A percentile compares a stretch with the other conserved stretches of the same genome.
These are phyloP conservation scores for Rhododendron griersonianum DNA, from an alignment of 148 eudicot species.

Conservation along the genomic window DNA sequence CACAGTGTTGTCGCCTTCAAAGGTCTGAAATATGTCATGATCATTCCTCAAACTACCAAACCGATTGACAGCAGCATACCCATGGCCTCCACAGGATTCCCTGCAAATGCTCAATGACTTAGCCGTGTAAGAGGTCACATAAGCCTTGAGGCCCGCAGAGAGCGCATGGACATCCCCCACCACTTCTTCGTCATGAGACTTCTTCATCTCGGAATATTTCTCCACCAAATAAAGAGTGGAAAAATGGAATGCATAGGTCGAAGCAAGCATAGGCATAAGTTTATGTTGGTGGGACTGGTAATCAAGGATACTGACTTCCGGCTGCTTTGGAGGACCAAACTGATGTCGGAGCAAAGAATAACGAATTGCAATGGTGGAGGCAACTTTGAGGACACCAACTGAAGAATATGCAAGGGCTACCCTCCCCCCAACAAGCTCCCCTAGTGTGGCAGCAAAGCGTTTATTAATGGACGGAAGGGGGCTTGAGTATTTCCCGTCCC, in stretches of 20 bases:
- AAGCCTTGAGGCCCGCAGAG: conserved; percentile 92
- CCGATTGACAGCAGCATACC: conserved; percentile 93
- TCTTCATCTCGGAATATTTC: conserved; percentile 90
- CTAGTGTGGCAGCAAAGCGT: conserved; percentile 85
- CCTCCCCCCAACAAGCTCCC: conserved; percentile 97
- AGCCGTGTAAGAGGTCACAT: conserved; percentile 81
- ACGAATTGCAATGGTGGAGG: conserved; percentile 67
- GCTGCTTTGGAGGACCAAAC: conserved; percentile 81
- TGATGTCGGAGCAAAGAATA: conserved; percentile 85
- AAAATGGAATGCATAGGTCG: conserved; percentile 89
- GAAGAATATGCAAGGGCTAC: conserved; percentile 94
- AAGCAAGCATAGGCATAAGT: conserved; percentile 93
- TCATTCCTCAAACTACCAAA: conserved; percentile 94
- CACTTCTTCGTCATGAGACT: conserved; percentile 72
- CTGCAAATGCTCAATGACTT: conserved; percentile 81
- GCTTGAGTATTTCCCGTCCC: conserved; percentile 87
- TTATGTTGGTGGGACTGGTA: conserved; percentile 95
- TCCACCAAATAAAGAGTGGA: conserved; percentile 67
- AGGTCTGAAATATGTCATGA: conserved; percentile 96
- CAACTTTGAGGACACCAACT: conserved; percentile 75
- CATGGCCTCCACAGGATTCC: conserved; percentile 98
- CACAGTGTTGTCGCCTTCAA: conserved; percentile 98
- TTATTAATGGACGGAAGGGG: conserved; percentile 73
- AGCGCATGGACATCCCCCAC: conserved; percentile 85
- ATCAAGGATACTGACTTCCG: conserved; percentile 86